phyloP scores from a whole-genome alignment of 2,329 filamentous ascomycete genomes.

The Diaporthe vaccinii region DNA sequence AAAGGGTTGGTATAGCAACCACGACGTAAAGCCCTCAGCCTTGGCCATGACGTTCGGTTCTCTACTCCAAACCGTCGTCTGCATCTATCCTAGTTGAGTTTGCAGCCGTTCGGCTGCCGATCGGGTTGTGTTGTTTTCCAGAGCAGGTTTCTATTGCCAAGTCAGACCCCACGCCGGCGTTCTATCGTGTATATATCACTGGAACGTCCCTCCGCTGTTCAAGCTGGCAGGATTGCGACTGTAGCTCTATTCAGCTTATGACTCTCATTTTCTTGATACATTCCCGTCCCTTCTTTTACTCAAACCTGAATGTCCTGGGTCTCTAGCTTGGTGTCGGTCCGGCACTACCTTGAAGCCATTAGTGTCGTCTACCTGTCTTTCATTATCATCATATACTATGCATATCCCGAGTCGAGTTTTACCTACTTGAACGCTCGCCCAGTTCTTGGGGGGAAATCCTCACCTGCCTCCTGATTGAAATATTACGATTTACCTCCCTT shows the following conservation, averaged over 20 bases:
- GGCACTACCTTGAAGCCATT: not conserved
- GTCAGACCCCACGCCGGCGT: not conserved
- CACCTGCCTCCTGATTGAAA: too few relatives aligned
- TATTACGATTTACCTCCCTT: not conserved
- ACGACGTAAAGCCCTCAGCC: not conserved
- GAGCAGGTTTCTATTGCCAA: not conserved
- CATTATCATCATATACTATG: not conserved
- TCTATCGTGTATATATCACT: not conserved
- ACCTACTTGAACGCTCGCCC: not conserved
- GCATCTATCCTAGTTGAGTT: not conserved
- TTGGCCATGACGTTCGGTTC: slow-evolving; percentile 4
- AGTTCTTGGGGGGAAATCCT: too few relatives aligned
- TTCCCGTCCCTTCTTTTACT: not conserved
- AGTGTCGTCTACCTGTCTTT: not conserved
- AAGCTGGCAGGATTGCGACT: not conserved
- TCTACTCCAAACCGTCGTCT: not conserved
- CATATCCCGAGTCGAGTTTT: not conserved
- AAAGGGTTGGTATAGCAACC: not conserved
- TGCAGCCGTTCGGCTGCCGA: not conserved
- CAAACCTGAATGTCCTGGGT: too few relatives aligned
- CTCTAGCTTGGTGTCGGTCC: not conserved
- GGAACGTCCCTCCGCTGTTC: too few relatives aligned
- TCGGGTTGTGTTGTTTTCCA: not conserved
- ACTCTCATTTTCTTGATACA: not conserved
- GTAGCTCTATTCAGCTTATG: too few relatives aligned